phyloP scores from a whole-genome alignment of 106 monocot genomes.

The Apostasia ramifera region DNA sequence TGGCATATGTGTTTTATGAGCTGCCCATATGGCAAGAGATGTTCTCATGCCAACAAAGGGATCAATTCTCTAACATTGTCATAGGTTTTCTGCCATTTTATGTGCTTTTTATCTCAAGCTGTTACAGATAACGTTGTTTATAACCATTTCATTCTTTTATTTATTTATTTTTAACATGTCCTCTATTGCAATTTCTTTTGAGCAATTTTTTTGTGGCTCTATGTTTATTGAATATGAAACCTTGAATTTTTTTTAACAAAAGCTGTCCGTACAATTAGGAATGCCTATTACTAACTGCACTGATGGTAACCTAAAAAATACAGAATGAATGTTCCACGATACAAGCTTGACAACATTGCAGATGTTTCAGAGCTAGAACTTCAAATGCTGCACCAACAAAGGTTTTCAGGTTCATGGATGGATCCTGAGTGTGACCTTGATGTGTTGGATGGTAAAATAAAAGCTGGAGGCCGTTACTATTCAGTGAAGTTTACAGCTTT shows the following conservation, averaged over 20 bases:
- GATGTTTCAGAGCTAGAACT: conserved; percentile 18
- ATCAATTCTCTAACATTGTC: too few relatives aligned
- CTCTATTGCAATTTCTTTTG: not conserved
- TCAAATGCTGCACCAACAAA: conserved; percentile 13
- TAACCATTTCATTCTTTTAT: not conserved
- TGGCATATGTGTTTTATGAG: too few relatives aligned
- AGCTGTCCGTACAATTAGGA: not conserved
- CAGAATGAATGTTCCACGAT: conserved; percentile 90
- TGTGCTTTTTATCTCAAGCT: too few relatives aligned
- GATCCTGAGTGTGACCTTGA: conserved; percentile 60
- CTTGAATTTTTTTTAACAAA: not conserved
- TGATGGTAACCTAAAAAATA: conserved; percentile 16
- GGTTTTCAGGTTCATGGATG: conserved; percentile 16
- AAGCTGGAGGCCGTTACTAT: conserved; percentile 67
- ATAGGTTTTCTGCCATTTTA: too few relatives aligned
- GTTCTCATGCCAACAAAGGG: too few relatives aligned
- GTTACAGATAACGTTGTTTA: too few relatives aligned
- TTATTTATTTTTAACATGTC: not conserved
- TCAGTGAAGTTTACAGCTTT: conserved; percentile 53
- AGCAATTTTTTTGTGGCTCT: not conserved
- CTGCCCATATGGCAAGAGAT: too few relatives aligned
- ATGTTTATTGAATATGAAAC: not conserved
- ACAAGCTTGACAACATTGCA: conserved; percentile 31
- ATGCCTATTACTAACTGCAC: conserved; percentile 7
- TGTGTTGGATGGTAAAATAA: conserved; percentile 51